Conservation (phyloP, 2,329 filamentous ascomycete genomes). For the Ascomycota sp. region DNA sequence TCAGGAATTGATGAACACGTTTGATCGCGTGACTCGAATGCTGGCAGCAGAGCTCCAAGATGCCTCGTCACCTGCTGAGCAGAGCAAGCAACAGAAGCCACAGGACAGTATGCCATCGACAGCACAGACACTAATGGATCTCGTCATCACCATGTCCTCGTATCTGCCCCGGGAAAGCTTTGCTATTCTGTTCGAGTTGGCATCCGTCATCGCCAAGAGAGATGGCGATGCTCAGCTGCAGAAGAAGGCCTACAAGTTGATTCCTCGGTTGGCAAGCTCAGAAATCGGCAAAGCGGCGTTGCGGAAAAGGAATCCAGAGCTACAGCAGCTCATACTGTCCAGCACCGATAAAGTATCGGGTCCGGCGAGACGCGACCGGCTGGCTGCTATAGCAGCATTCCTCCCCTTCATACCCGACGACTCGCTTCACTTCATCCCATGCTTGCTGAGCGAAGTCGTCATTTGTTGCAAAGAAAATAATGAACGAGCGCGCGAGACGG, state of each 20-base stretch:
- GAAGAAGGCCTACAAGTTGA: constrained; percentile 97
- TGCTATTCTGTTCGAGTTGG: constrained; percentile 63
- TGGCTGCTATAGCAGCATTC: constrained; percentile 61
- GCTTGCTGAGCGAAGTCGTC: constrained; percentile 79
- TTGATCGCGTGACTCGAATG: constrained; percentile 66
- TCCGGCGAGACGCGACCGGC: constrained; percentile 65
- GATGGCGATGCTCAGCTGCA: constrained; percentile 75
- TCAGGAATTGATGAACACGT: constrained; percentile 65
- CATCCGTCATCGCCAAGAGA: constrained; percentile 58
- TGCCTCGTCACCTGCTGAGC: constrained; percentile 29
- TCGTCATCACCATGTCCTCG: constrained; percentile 86
- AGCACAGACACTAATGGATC: constrained; percentile 84
- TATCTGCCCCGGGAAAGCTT: constrained; percentile 82
- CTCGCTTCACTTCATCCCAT: constrained; percentile 80
- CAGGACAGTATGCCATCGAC: constrained; percentile 68
- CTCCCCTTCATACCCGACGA: constrained; percentile 54
- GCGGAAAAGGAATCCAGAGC: constrained; percentile 47
- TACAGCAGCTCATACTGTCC: constrained; percentile 60
- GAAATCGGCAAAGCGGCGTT: constrained; percentile 57
- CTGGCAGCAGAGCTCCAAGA: constrained; percentile 47
- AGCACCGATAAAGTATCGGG: constrained; percentile 70
- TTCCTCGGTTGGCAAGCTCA: constrained; percentile 70
- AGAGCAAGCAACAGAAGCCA: constrained; percentile 37
- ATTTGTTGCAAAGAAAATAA: constrained; percentile 96
- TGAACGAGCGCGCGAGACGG: constrained; percentile 71